Evolutionary conservation across 306 rosid genomes (phyloP), one percentile per base, ranked within the genome.

Genomic region (Trichosanthes cucumerina): DNA sequence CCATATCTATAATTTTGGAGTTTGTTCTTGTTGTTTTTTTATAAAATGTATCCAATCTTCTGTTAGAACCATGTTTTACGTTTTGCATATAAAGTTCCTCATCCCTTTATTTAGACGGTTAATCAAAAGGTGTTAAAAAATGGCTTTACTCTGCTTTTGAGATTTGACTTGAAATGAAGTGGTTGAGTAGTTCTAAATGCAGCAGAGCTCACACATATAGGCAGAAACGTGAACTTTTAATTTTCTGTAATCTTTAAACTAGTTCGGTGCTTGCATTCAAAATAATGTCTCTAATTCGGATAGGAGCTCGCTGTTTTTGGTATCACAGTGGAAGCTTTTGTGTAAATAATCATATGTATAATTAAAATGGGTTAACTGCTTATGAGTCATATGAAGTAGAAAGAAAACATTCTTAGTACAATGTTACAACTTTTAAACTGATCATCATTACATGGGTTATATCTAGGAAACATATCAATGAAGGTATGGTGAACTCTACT

Each of bases 391-490:
- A 8, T 43, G 44, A 28, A 74, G 78, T 41, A 76, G 44, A 53
- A 56, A 36, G 53, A 75, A 33, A 34, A 56, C 33, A 16, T 39
- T 39, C 46, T 77, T 53, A 21, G 38, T 53, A 11, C 60, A 21
- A 76, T 16, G 23, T 31, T 77, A 16, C 34, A 47, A 60, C 52
- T 47, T 34, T 31, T 31, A 79, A 34, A 63, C 53, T 86, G 81
- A 86, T 39, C 73, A 36, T 26, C 26, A 16, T 64, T 60, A 52
- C 69, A 63, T 81, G 26, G 43, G 65, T 47, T 66, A 71, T 79
- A 75, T 86, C 84, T 92, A 90, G 96, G 88, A 92, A 89, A 80
- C 50, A 81, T 52, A 64, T 75, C 74, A 93, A 88, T 53, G 85
- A 84, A 18, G 71, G 78, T 79, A 79, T 74, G 56, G 80, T 19